A percentile compares a stretch with the other conserved stretches of the same genome.
phyloP scores from a whole-genome alignment of 768 basidiomycete species.

The Gelatoporia subvermispora region DNA sequence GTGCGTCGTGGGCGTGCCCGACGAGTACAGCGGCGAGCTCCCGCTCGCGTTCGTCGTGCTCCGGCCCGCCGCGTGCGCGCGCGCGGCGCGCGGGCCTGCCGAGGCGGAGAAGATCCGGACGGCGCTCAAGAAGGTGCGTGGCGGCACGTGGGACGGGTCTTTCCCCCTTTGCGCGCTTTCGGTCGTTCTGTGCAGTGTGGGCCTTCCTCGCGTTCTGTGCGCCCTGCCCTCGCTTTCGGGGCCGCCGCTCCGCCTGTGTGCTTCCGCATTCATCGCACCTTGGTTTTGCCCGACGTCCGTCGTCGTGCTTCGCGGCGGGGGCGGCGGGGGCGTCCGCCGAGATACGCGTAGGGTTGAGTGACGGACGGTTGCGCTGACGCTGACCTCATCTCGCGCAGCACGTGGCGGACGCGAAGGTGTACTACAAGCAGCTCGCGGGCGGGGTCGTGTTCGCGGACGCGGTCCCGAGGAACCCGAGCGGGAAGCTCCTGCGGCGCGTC shows the following conservation, averaged over 20 bases:
- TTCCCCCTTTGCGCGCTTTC: background rate
- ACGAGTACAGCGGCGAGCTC: slow-evolving; percentile 72
- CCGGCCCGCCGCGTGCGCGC: slow-evolving; percentile 31
- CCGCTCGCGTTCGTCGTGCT: slow-evolving; percentile 67
- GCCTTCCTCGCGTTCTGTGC: too few relatives aligned
- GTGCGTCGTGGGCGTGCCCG: slow-evolving; percentile 48
- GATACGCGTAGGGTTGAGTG: too few relatives aligned
- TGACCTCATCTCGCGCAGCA: slow-evolving; percentile 19
- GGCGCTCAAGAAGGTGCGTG: slow-evolving; percentile 55
- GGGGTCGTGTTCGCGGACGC: slow-evolving; percentile 33
- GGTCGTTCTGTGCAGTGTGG: too few relatives aligned
- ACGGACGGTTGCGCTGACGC: too few relatives aligned
- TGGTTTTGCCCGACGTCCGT: too few relatives aligned
- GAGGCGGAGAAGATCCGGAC: slow-evolving; percentile 36
- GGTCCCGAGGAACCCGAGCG: slow-evolving; percentile 29
- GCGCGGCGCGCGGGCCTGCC: slow-evolving; percentile 26
- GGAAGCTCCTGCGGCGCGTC: slow-evolving; percentile 26
- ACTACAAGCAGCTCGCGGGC: slow-evolving; percentile 35
- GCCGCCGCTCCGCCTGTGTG: too few relatives aligned
- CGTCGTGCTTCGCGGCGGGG: too few relatives aligned
- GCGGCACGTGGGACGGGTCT: too few relatives aligned
- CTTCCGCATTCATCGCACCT: too few relatives aligned
- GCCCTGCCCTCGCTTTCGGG: too few relatives aligned
- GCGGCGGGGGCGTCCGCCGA: too few relatives aligned
- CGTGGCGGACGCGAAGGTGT: slow-evolving; percentile 25